Evolutionary conservation across 208 protist species (phyloP).

Genomic region (Leptomonas seymouri): DNA sequence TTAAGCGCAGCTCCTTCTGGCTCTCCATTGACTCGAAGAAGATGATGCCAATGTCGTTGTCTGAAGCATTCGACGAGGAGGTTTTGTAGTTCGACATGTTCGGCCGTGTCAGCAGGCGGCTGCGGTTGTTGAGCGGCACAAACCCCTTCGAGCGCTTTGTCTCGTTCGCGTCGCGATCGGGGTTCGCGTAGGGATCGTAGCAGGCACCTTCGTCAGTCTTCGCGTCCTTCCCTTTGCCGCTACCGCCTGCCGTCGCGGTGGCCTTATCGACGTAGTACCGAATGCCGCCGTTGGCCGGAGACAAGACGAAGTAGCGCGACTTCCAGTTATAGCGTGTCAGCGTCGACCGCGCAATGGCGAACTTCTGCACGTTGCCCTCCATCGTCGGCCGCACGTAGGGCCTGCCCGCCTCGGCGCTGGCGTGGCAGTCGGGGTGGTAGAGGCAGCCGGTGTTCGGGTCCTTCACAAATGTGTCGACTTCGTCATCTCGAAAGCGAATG

Average conservation of each 20-base stretch:
- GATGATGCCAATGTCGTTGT: slow-evolving; percentile 40
- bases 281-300: slow-evolving; percentile 30
- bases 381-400: slow-evolving; percentile 37
- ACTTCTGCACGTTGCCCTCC: slow-evolving; percentile 47
- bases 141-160: slow-evolving; percentile 36
- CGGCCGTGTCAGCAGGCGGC: slow-evolving; percentile 43
- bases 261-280: slow-evolving; percentile 45
- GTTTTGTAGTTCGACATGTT: slow-evolving; percentile 41
- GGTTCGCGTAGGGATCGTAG: slow-evolving; percentile 31
- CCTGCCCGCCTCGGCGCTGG: slow-evolving; percentile 18
- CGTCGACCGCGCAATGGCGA: slow-evolving; percentile 47
- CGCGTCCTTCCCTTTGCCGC: slow-evolving; percentile 9
- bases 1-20: slow-evolving; percentile 36
- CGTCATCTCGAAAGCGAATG: slow-evolving; percentile 39
- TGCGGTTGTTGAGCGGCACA: slow-evolving; percentile 40
- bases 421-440: slow-evolving; percentile 37
- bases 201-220: slow-evolving; percentile 27
- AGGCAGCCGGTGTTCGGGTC: slow-evolving; percentile 32
- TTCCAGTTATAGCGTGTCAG: slow-evolving; percentile 55
- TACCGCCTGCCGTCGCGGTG: slow-evolving; percentile 9
- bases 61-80: slow-evolving; percentile 29
- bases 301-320: slow-evolving; percentile 47
- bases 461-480: slow-evolving; percentile 34
- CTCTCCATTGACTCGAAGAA: slow-evolving; percentile 41
- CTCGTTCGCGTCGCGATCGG: slow-evolving; percentile 27